Evolutionary conservation across 2,329 filamentous ascomycete species (phyloP), one percentile per base, ranked within the genome.

Genomic region (Colletotrichum lentis): DNA sequence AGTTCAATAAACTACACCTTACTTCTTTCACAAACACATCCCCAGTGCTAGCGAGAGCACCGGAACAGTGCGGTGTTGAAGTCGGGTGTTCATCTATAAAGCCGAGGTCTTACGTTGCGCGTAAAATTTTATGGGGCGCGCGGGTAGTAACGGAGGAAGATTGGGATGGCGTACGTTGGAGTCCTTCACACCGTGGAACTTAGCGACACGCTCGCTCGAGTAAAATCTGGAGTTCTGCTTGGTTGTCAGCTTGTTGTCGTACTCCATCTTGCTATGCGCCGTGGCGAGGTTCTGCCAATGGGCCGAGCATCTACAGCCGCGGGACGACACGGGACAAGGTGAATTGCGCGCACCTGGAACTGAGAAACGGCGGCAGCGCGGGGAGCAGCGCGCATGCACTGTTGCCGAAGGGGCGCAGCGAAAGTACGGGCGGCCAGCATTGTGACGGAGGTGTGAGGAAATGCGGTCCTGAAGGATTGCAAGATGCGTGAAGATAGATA

Each of bases 101-200:
- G 55, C 61, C 65, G 54, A 58, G 27, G 37, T 58, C 31, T 54
- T 57, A 46, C 27, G 46, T 58, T 63, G 62, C 63, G 63, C 63
- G 67, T 46, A 59, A 67, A 67, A 57, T 47, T 62, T 57, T 62
- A 57, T 63, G 67, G 67, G 41, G 41, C 66, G 44, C 37, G 43
- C 66, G 50, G 56, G 43, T 56, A 60, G 44, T 18, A 37, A 46
- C 43, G 62, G 18, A 62, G 67, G 39, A 52, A 50, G 56, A 27
- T 50, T 46, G 57, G 60, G 61, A 62, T 69, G 44, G 71, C 91
- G 80, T 89, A 96, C 93, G 85, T 95, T 91, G 79, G 90, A 84
- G 79, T 92, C 93, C 85, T 97, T 97, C 79, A 88, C 86, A 74
- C 95, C 96, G 77, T 93, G 91, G 86, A 97, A 99, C 85, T 96